phyloP scores from a whole-genome alignment of 148 eudicot species.

The Silene latifolia region DNA sequence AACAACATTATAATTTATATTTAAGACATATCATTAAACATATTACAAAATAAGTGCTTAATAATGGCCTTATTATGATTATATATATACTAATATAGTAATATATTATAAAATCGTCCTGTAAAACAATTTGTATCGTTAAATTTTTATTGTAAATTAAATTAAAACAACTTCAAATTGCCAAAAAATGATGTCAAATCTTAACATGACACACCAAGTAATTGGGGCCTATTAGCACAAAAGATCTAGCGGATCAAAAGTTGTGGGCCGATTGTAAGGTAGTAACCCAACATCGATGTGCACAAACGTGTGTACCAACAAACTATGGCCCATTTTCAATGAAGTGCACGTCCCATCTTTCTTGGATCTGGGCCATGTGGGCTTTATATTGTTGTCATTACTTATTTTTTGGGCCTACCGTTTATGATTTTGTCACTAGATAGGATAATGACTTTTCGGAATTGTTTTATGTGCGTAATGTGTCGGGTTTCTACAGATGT shows the following conservation, averaged over 20 bases:
- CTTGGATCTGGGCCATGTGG: slow-evolving; percentile 16
- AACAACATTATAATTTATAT: no score
- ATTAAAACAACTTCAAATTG: no score
- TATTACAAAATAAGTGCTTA: no score
- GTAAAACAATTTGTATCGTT: no score
- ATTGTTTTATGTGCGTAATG: no score
- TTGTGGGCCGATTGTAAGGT: slow-evolving; percentile 8
- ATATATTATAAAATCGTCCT: no score
- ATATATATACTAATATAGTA: no score
- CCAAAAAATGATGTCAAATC: background rate
- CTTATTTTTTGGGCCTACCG: slow-evolving; percentile 12
- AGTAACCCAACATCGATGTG: background rate
- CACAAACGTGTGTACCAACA: slow-evolving; percentile 21
- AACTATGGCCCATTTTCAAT: background rate
- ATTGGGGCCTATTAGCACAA: background rate
- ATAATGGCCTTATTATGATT: no score
- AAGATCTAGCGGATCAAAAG: background rate
- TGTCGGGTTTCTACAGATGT: no score
- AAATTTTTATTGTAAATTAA: no score
- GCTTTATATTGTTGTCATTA: background rate
- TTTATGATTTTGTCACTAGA: background rate
- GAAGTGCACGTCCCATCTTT: slow-evolving; percentile 2
- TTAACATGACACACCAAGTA: background rate
- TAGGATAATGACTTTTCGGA: background rate
- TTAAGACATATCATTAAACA: no score